Conservation (phyloP, 139 green algal genomes). For the Chlamydomonas incerta region DNA sequence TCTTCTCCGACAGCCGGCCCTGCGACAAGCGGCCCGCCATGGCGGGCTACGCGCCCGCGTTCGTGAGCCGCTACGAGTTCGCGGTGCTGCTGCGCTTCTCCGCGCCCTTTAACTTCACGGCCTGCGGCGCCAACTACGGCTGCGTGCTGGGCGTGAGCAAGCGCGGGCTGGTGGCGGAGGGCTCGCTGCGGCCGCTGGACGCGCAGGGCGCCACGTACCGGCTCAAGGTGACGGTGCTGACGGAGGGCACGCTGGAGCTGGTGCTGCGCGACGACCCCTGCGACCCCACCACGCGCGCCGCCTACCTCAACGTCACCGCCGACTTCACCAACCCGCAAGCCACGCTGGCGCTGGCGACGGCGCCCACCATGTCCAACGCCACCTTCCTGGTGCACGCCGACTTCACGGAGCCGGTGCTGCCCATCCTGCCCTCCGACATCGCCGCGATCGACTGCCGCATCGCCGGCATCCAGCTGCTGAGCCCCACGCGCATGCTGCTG, state of each 20-base stretch:
- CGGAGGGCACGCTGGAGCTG: slow-evolving; percentile 3
- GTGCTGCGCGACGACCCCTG: slow-evolving; percentile 34
- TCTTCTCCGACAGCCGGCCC: neutral
- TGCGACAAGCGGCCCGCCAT: neutral
- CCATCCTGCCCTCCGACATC: neutral
- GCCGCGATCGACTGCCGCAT: neutral
- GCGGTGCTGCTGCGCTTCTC: neutral
- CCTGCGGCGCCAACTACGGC: neutral
- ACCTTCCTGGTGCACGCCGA: neutral
- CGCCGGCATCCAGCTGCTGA: neutral
- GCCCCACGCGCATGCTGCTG: neutral
- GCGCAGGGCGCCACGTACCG: neutral
- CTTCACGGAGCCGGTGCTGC: slow-evolving; percentile 27
- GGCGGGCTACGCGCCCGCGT: slow-evolving; percentile 6
- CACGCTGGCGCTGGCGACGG: neutral
- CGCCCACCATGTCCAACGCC: slow-evolving; percentile 8
- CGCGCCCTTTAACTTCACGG: neutral
- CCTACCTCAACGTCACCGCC: slow-evolving; percentile 18
- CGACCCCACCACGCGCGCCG: slow-evolving; percentile 2
- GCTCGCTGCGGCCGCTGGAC: neutral
- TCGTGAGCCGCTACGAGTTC: neutral
- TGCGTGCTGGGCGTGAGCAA: slow-evolving; percentile 17
- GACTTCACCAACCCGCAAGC: slow-evolving; percentile 9
- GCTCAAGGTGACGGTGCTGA: neutral
- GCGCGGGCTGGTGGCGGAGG: neutral